These are phyloP conservation scores for Neocatenulostroma microsporum DNA, from an alignment of 2,329 filamentous ascomycete species.

Conservation along the genomic window DNA sequence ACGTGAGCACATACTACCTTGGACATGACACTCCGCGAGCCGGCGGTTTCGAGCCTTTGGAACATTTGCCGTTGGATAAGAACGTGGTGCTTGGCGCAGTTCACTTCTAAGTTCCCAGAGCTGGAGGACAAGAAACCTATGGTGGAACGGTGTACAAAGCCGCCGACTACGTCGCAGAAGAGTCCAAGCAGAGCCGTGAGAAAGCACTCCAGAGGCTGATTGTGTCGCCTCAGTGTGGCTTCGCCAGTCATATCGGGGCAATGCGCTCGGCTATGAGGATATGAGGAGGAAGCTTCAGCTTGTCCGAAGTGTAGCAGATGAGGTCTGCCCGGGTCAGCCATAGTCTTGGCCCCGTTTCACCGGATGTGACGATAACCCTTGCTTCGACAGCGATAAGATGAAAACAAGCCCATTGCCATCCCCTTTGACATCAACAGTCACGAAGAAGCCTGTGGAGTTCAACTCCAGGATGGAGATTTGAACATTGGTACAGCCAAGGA, in stretches of 20 bases:
- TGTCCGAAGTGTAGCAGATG: slow-evolving; percentile 62
- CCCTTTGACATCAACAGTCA: too few relatives aligned
- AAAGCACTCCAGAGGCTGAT: slow-evolving; percentile 61
- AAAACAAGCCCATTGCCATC: too few relatives aligned
- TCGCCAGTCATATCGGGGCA: slow-evolving; percentile 65
- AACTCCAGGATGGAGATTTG: too few relatives aligned
- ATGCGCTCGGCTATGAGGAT: slow-evolving; percentile 54
- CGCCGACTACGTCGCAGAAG: slow-evolving; percentile 61
- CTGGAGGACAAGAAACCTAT: slow-evolving; percentile 42
- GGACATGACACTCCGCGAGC: slow-evolving; percentile 42
- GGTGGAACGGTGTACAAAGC: slow-evolving; percentile 38
- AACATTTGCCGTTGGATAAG: slow-evolving; percentile 38
- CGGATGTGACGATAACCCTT: too few relatives aligned
- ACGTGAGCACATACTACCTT: slow-evolving; percentile 29
- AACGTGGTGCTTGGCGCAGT: slow-evolving; percentile 41
- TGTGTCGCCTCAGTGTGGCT: slow-evolving; percentile 54
- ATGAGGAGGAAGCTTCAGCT: slow-evolving; percentile 66
- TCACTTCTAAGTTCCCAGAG: slow-evolving; percentile 40
- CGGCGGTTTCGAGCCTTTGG: slow-evolving; percentile 42
- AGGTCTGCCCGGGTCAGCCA: too few relatives aligned
- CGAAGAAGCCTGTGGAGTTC: too few relatives aligned
- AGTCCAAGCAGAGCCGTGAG: slow-evolving; percentile 51
- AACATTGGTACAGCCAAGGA: too few relatives aligned
- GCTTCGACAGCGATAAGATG: too few relatives aligned
- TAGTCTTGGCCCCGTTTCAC: too few relatives aligned